Base-by-base conservation (phyloP, 352 stramenopile species). In the Phytophthora cactorum region DNA sequence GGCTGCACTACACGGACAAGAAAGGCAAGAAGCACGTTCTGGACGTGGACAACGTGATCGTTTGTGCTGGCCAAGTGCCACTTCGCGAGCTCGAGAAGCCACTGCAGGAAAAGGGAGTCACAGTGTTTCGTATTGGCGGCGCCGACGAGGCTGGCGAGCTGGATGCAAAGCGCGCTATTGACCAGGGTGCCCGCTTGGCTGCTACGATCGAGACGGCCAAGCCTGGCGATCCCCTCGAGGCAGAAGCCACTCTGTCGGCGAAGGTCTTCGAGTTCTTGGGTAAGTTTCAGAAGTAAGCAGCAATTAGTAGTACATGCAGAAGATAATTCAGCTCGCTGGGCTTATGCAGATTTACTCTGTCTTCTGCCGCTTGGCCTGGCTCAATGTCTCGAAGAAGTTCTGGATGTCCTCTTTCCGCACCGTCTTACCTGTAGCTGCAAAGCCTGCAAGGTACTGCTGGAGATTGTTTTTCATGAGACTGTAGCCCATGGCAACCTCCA, bases 91-190 rank as follows among this genome's bases (percentile, higher is more conserved):
- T 99, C 4, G 88, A 97, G 66, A 81, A 88, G 38, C 85, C 88
- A 22, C 68, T 97, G 25, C 74, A 89, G 59, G 74, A 87, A 36
- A 69, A 75, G n/a, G 81, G 84, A 12, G 58, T 90, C 4, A 96
- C 88, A 12, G 89, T 98, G 6, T 99, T 96, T 72, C 90, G 93
- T 36, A 99, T 99, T 75, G 97, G 97, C 39, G 97, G 97, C 52
- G 94, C 97, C 3, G 96, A 98, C 60, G 77, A 98, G 66, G 97
- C 97, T 29, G 89, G 87, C 25, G 97, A 99, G 74, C 74, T 99
- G 11, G 97, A 99, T 78, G 97, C 97, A 36, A 99, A 99, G 81
- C 84, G 96, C 44, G 97, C 97, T 8, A 99, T 99, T 74, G 96
- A 99, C 74, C 98, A 99, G 77, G 97, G 95, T 36, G 96, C 91